Conservation (phyloP, 2,329 filamentous ascomycete species). For the Thielaviopsis euricoi region DNA sequence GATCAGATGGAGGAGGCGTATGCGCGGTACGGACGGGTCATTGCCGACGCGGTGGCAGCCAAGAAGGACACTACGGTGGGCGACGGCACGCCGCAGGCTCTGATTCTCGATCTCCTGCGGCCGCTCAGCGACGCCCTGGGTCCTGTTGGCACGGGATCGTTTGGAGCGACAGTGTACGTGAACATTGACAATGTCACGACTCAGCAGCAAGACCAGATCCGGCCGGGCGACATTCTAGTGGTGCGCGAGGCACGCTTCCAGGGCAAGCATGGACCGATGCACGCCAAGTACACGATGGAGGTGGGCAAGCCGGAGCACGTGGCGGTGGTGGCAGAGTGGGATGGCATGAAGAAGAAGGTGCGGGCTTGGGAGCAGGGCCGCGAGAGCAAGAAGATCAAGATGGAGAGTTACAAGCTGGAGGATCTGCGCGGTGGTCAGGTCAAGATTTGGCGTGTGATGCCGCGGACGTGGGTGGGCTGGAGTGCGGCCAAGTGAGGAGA, state of each 20-base stretch:
- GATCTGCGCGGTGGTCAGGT: constrained; percentile 88
- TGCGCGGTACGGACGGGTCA: constrained; percentile 60
- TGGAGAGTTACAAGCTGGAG: constrained; percentile 86
- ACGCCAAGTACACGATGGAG: constrained; percentile 79
- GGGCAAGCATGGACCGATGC: constrained; percentile 88
- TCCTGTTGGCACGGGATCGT: constrained; percentile 77
- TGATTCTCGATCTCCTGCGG: constrained; percentile 65
- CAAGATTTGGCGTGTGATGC: constrained; percentile 93
- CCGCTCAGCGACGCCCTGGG: constrained; percentile 57
- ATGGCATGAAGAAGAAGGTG: constrained; percentile 96
- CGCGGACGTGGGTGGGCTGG: constrained; percentile 85
- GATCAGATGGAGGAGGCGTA: constrained; percentile 86
- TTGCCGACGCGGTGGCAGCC: constrained; percentile 50
- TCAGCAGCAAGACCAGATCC: constrained; percentile 81
- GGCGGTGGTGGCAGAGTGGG: constrained; percentile 86
- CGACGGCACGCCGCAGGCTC: constrained; percentile 62
- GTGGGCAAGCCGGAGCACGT: constrained; percentile 84
- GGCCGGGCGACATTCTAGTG: constrained; percentile 79
- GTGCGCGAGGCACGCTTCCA: constrained; percentile 90
- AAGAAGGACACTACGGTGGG: constrained; percentile 70
- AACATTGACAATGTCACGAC: constrained; percentile 91
- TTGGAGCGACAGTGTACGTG: constrained; percentile 81
- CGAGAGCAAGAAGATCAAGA: constrained; percentile 83
- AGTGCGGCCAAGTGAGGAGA: constrained; percentile 21
- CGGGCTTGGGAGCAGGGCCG: constrained; percentile 88